Base-by-base conservation (phyloP, 1,139 yeast genomes). In the Ogataea hybrid region DNA sequence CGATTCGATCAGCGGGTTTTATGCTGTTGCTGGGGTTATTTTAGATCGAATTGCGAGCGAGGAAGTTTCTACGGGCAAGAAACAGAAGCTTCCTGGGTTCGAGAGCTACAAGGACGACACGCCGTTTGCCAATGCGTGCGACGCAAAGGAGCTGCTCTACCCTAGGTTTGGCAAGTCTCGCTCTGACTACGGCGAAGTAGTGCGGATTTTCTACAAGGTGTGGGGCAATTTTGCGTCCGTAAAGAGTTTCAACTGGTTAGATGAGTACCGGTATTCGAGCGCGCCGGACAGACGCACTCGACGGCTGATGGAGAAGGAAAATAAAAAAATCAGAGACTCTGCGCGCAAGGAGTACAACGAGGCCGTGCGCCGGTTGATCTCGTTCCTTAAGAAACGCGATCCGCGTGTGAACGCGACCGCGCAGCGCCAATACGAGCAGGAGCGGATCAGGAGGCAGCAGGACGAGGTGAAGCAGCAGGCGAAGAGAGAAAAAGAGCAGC, bases 281-380 rank as follows among this genome's bases (percentile, higher is more conserved):
- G 94, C 92, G 0, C 88, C 90, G 15, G 98, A 92, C 64, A 71
- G 98, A 54, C 71, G 95, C 47, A 86, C 96, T 0, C 72, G 95
- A 51, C 71, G 97, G 50, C 78, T 88, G 34, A 87, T 92, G 84
- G 96, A 90, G 59, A 84, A 81, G 53, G 90, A 89, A 52, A 92
- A 92, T 63, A 90, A 87, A 57, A 87, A 86, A 62, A 67, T 80
- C 1, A 70, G 97, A 52, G 96, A 86, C 48, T 67, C 71, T 3
- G 95, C 95, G 0, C 74, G 81, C 49, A 82, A 81, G 52, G 96
- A 89, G 54, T 92, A 81, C 58, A 90, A 87, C 58, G 95, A 88
- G 48, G 75, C 90, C 0, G 85, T 92, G 0, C 73, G 90, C 44
- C 75, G 76, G 46, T 82, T 80, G 58, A 92, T 88, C 1, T 63